Evolutionary conservation across 2,329 filamentous ascomycete genomes (phyloP).

Genomic region (Ophidiomyces ophidiicola): DNA sequence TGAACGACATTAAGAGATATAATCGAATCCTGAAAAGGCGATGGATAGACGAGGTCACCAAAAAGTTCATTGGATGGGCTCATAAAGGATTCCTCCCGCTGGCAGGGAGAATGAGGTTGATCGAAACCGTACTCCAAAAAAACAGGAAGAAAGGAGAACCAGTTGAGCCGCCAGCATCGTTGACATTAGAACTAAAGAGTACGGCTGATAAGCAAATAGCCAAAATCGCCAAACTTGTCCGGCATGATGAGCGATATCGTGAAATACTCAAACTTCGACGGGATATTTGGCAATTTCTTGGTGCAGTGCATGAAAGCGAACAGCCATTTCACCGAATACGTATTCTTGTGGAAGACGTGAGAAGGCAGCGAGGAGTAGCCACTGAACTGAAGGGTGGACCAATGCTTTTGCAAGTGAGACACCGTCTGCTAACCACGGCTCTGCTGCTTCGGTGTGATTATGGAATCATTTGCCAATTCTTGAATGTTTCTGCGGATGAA

Average conservation of each 20-base stretch:
- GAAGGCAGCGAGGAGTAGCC: constrained; percentile 1
- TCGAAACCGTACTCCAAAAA: background rate
- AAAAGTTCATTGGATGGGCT: constrained; percentile 7
- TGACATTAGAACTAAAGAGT: background rate
- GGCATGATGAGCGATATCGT: background rate
- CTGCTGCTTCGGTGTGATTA: constrained; percentile 7
- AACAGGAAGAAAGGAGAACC: background rate
- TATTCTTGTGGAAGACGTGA: constrained; percentile 3
- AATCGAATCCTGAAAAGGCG: constrained; percentile 3
- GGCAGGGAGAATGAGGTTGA: background rate
- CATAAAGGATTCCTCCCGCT: constrained; percentile 3
- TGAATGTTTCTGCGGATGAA: constrained; percentile 1
- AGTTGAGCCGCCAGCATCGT: background rate
- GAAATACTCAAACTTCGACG: constrained; percentile 2
- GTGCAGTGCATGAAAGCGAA: constrained; percentile 3
- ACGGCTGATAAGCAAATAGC: background rate
- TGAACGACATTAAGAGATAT: constrained; percentile 1
- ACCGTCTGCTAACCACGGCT: constrained; percentile 1
- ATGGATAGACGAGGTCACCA: constrained; percentile 6
- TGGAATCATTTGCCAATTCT: constrained; percentile 4
- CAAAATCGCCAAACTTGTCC: constrained; percentile 1
- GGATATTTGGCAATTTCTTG: constrained; percentile 4
- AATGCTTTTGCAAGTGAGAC: constrained; percentile 5
- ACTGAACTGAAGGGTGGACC: constrained; percentile 1
- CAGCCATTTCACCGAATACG: constrained; percentile 6